phyloP scores from a whole-genome alignment of 352 stramenopile genomes.

The Phytopythium oedochilum region DNA sequence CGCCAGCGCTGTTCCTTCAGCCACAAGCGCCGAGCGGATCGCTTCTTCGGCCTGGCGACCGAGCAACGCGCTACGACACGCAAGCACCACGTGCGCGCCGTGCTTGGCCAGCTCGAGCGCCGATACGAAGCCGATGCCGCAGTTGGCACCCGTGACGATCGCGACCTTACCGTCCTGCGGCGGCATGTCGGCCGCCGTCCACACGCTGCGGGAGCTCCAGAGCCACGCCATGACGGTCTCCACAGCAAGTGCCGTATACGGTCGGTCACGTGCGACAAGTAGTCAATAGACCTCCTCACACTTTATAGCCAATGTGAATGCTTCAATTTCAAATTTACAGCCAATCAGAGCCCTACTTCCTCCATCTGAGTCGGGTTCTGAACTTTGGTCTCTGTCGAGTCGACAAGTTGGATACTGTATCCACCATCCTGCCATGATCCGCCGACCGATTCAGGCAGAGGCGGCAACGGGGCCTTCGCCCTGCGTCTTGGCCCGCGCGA shows the following conservation, averaged over 20 bases:
- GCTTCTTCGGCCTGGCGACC: constrained; percentile 17
- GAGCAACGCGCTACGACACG: constrained; percentile 42
- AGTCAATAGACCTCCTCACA: neutral
- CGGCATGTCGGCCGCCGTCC: constrained; percentile 23
- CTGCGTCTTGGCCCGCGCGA: neutral
- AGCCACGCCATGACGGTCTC: neutral
- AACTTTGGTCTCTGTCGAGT: neutral
- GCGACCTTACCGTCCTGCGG: constrained; percentile 48
- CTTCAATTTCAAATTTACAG: neutral
- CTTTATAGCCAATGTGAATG: neutral
- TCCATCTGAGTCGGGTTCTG: neutral
- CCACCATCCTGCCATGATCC: no score
- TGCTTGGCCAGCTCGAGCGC: constrained; percentile 50
- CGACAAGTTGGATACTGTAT: no score
- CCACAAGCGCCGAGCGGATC: constrained; percentile 16
- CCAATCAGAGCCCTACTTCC: neutral
- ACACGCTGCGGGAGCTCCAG: constrained; percentile 3
- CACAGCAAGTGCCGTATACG: neutral
- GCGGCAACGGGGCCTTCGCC: no score
- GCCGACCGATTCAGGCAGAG: no score
- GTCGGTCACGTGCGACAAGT: neutral
- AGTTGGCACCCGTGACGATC: constrained; percentile 83
- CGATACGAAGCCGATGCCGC: constrained; percentile 76
- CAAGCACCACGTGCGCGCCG: constrained; percentile 69
- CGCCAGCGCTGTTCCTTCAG: constrained; percentile 1